Conservation (phyloP, 148 eudicot genomes). For the Rhododendron vialii region DNA sequence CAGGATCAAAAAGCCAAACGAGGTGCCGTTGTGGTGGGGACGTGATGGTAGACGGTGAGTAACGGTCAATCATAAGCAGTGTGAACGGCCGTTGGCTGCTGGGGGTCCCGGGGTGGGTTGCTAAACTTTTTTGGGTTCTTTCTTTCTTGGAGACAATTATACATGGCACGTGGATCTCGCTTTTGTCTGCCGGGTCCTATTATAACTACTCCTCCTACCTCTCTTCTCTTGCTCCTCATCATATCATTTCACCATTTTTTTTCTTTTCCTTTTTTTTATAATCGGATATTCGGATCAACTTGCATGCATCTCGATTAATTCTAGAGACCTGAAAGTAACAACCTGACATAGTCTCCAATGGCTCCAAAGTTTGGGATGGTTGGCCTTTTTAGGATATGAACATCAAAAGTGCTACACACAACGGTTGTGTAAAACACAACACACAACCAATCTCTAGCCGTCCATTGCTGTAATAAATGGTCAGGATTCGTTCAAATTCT, state of each 20-base stretch:
- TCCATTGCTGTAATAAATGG: too few relatives aligned
- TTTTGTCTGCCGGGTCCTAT: not conserved
- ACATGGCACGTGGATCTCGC: not conserved
- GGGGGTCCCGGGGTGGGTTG: not conserved
- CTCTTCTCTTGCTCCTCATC: not conserved
- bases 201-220: not conserved
- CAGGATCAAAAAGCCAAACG: not conserved
- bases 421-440: too few relatives aligned
- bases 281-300: accelerated
- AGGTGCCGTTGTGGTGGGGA: not conserved
- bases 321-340: too few relatives aligned
- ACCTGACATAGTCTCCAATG: too few relatives aligned
- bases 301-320: too few relatives aligned
- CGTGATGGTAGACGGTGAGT: not conserved
- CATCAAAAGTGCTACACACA: too few relatives aligned
- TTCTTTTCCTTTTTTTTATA: too few relatives aligned
- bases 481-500: too few relatives aligned
- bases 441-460: too few relatives aligned
- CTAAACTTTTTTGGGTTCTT: not conserved
- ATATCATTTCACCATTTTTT: not conserved
- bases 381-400: too few relatives aligned
- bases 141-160: not conserved
- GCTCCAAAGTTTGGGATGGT: too few relatives aligned
- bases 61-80: not conserved
- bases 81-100: not conserved